A percentile compares a stretch with the other conserved stretches of the same genome.
These are phyloP conservation scores for Corymbia maculata DNA, from an alignment of 345 rosid species.

Conservation along the genomic window DNA sequence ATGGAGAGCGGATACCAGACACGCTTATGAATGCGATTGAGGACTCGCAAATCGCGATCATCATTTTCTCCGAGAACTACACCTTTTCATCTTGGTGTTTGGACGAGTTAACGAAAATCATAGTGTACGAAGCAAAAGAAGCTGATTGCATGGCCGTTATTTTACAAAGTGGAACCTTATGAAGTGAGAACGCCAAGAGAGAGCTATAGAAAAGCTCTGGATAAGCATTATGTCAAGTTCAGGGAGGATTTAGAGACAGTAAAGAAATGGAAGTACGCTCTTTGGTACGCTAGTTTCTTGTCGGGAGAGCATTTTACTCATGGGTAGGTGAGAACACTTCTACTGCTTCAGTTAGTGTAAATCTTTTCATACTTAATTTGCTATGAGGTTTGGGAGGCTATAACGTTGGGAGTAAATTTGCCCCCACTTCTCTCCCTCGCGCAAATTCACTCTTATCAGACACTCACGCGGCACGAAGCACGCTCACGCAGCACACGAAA, in stretches of 20 bases:
- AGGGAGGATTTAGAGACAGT: neutral
- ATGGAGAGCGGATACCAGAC: neutral
- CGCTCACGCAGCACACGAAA: neutral
- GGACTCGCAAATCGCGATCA: neutral
- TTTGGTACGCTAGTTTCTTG: neutral
- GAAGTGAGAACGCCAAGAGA: neutral
- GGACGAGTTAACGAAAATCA: neutral
- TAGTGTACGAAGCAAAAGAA: neutral
- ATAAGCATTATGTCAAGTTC: neutral
- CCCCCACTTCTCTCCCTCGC: neutral
- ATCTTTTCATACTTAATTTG: too few species aligned
- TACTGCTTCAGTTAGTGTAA: too few species aligned
- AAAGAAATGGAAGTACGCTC: neutral
- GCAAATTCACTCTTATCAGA: neutral
- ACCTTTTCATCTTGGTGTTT: neutral
- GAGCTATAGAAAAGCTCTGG: neutral
- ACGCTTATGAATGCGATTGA: neutral
- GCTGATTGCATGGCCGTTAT: fast-evolving
- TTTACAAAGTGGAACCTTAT: neutral
- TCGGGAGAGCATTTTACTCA: neutral
- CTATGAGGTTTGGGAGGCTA: too few species aligned
- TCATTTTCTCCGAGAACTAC: fast-evolving
- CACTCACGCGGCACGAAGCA: neutral
- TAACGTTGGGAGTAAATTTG: too few species aligned
- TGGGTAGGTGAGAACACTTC: neutral